Evolutionary conservation across 352 stramenopile genomes (phyloP).

Genomic region (Phytophthora lateralis): DNA sequence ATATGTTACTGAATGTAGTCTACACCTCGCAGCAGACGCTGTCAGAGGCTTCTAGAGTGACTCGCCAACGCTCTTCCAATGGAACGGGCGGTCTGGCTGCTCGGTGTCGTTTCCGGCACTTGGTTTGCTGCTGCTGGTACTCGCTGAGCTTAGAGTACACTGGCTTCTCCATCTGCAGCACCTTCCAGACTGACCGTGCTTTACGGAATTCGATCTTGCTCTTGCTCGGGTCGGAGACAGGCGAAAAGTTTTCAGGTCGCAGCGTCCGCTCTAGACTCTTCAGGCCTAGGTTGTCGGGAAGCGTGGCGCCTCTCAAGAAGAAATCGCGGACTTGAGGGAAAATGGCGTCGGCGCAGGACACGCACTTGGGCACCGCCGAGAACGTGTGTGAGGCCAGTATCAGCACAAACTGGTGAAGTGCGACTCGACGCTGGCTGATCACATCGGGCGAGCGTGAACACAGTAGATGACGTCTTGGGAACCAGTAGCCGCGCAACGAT

Average conservation of each 20-base stretch:
- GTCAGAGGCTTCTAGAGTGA: conserved; percentile 8
- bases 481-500: conserved; percentile 61
- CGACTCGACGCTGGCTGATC: conserved; percentile 51
- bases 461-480: conserved; percentile 67
- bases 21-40: conserved; percentile 12
- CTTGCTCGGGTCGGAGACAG: conserved; percentile 70
- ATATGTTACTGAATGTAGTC: conserved; percentile 15
- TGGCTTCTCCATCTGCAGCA: conserved; percentile 71
- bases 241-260: conserved; percentile 53
- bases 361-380: conserved; percentile 75
- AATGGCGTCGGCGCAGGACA: conserved; percentile 54
- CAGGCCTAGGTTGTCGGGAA: conserved; percentile 37
- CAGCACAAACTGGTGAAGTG: conserved; percentile 60
- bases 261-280: conserved; percentile 40
- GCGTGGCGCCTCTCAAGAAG: conserved; percentile 40
- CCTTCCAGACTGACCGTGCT: conserved; percentile 55
- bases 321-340: conserved; percentile 74
- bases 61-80: conserved; percentile 18
- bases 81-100: conserved; percentile 2
- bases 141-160: conserved; percentile 56
- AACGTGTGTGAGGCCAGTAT: conserved; percentile 76
- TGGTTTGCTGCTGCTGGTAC: conserved; percentile 26
- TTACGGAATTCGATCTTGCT: conserved; percentile 84
- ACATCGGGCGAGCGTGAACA: conserved; percentile 47
- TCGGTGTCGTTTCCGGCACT: conserved; percentile 5